Base-by-base conservation (phyloP, 2,329 filamentous ascomycete genomes). In the Phaeosphaeriaceae sp. region DNA sequence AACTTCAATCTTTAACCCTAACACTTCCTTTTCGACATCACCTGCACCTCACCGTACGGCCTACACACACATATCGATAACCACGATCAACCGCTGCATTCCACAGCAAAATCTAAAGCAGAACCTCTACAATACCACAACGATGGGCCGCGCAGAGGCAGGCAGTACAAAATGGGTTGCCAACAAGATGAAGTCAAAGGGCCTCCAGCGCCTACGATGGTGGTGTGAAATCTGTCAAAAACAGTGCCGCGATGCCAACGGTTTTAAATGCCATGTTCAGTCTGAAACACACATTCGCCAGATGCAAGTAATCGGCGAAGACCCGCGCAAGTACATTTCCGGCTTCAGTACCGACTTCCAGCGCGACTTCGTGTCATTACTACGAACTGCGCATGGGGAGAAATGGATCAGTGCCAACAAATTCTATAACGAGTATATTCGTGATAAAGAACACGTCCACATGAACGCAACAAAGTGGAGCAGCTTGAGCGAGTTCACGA, bases 381-480 rank as follows among this genome's bases (percentile, higher is more conserved):
- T 99, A 6, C 83, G 85, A 48, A 96, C 92, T 0, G 84, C 87
- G 0, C 94, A 99, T 66, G 91, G 92, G 55, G 92, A 96, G 74
- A 99, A 99, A 74, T 83, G 86, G 63, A 86, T 97, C 1, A 83
- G 92, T 28, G 84, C 92, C 42, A 99, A 99, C 67, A 87, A 90
- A 54, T 97, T 97, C 72, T 99, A 99, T 75, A 91, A 97, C 71
- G 87, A 92, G 67, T 94, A 96, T 65, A 97, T 97, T 61, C 82
- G 85, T 13, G 88, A 74, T 18, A 74, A 74, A 48, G 71, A 73
- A 65, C 93, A 97, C 70, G 79, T 94, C 7, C 94, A 97, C 70
- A 92, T 97, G 89, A 97, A 97, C 73, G 81, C 91, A 6, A 97
- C 94, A 0, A 87, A 88, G 65, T 97, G 92, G 92, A 84, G 87